Evolutionary conservation across 495 filamentous ascomycete species (phyloP).

Genomic region (Aspergillus haitiensis): DNA sequence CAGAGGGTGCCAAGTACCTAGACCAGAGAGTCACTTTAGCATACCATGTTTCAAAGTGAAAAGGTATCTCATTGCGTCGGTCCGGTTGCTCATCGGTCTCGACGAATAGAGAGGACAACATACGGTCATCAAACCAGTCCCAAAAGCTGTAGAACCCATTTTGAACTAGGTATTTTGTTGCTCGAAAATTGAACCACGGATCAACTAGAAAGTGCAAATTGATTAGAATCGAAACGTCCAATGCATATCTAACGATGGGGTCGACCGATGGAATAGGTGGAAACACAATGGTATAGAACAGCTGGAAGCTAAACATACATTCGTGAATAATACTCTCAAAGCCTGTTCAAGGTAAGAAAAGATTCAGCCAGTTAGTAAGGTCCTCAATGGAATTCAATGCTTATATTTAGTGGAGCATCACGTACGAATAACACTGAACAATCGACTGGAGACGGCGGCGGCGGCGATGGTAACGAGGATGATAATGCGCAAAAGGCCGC

Average conservation of each 20-base stretch:
- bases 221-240: conserved; percentile 20
- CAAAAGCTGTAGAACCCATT: conserved; percentile 99
- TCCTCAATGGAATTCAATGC: conserved; percentile 13
- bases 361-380: conserved; percentile 33
- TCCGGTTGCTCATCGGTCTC: neutral
- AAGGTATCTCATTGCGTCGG: conserved; percentile 17
- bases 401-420: neutral
- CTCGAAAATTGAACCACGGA: conserved; percentile 99
- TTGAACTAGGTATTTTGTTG: conserved; percentile 94
- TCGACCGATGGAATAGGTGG: neutral
- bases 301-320: conserved; percentile 61
- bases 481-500: conserved; percentile 82
- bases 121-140: conserved; percentile 99
- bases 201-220: conserved; percentile 64
- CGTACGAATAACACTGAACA: conserved; percentile 98
- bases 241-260: conserved; percentile 7
- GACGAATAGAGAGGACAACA: conserved; percentile 27
- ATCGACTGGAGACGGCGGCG: conserved; percentile 87
- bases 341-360: conserved; percentile 47
- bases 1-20: conserved; percentile 98
- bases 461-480: conserved; percentile 92
- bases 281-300: neutral
- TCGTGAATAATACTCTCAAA: conserved; percentile 99
- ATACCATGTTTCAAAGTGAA: conserved; percentile 12
- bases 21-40: conserved; percentile 26